Evolutionary conservation across 2,329 filamentous ascomycete species (phyloP).

Genomic region (Rutstroemia sp.): DNA sequence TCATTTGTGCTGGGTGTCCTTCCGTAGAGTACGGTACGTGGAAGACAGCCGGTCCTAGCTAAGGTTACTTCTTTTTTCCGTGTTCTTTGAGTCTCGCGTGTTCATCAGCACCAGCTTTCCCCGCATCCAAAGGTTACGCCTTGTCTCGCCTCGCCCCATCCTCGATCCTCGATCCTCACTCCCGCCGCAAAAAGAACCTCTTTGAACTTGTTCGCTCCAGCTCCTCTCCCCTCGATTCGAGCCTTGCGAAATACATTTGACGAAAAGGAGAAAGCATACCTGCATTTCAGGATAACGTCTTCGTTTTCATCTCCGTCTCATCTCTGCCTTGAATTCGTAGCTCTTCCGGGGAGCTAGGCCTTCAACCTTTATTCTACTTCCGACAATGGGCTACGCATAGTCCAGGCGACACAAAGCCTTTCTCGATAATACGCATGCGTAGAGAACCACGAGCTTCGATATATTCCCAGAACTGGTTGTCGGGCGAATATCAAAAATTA

Average conservation of each 20-base stretch:
- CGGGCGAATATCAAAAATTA: slow-evolving; percentile 5
- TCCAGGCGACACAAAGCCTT: slow-evolving; percentile 25
- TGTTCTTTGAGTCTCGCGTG: slow-evolving; percentile 6
- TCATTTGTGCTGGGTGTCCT: neutral
- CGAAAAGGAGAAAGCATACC: neutral
- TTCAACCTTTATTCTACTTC: slow-evolving; percentile 12
- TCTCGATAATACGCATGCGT: slow-evolving; percentile 14
- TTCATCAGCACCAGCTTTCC: slow-evolving; percentile 7
- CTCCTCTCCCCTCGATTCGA: neutral
- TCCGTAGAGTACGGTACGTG: neutral
- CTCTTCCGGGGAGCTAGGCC: slow-evolving; percentile 11
- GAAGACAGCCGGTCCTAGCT: neutral
- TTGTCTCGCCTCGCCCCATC: slow-evolving; percentile 2
- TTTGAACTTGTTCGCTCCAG: neutral
- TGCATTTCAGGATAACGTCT: neutral
- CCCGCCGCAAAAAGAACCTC: neutral
- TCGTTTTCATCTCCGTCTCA: neutral
- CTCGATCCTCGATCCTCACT: slow-evolving; percentile 7
- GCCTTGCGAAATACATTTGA: no score
- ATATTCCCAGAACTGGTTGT: slow-evolving; percentile 17
- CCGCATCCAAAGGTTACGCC: slow-evolving; percentile 10
- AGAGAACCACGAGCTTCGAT: slow-evolving; percentile 19
- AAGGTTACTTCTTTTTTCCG: neutral
- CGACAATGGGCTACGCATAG: slow-evolving; percentile 29
- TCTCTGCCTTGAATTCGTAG: neutral